Base-by-base conservation (phyloP, 768 basidiomycete species). In the Rhizopogon salebrosus region DNA sequence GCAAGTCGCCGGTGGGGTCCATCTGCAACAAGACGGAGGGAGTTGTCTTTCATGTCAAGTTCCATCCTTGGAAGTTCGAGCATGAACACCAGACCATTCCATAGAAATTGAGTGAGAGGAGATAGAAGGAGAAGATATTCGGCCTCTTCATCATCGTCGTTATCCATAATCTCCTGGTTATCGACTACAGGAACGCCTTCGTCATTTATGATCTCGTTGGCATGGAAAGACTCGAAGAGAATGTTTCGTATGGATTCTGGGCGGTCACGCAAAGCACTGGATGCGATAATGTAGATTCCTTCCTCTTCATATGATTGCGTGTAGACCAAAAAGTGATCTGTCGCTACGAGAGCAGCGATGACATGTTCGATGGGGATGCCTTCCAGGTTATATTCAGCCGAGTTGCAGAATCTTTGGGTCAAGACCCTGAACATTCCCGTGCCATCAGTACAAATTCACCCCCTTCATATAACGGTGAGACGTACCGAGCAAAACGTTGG, bases 291-390 rank as follows among this genome's bases (percentile, higher is more conserved):
- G 65, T 98, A 99, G 10, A 87, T 83, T 4, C 92, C 93, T n/a
- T 95, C 87, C 60, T 87, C 84, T 68, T 95, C 93, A 66, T 88
- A 87, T 7, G 72, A 69, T 55, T 86, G 82, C 1, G 95, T 97
- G 69, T 97, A 95, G 41, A 99, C 90, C 53, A 99, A 83, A 70
- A 94, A 87, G 66, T 98, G 95, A 57, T 90, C 92, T 6, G 92
- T 85, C 29, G 85, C 82, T 20, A 89, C 83, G 7, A 99, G 77
- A 10, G 79, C 76, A 22, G 83, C 74, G 50, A 98, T 88, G 68
- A 95, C 89, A n/a, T 77, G 75, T 48, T 89, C 87, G 53, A 95
- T 72, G 39, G 85, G 76, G 35, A 86, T 72, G 51, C 82, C 76
- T 54, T 92, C 88, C 29, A 98, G 76, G 54, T 75, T 80, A 62